phyloP scores from a whole-genome alignment of 129 eudicot genomes.

The Centella asiatica region DNA sequence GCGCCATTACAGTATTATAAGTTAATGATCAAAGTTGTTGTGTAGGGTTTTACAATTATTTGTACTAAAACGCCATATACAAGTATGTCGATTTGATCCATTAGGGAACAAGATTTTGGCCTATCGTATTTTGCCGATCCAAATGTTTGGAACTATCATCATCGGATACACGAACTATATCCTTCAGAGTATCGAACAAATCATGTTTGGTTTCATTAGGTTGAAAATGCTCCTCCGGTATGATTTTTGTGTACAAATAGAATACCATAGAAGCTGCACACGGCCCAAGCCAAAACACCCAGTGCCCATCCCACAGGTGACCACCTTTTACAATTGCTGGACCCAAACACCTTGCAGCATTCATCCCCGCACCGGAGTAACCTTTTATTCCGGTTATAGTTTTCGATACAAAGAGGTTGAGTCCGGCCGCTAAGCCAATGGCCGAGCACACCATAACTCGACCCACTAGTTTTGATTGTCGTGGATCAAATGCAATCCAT shows the following conservation, averaged over 20 bases:
- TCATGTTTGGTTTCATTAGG: conserved; percentile 44
- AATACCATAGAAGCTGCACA: conserved; percentile 49
- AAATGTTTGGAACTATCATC: too few species aligned
- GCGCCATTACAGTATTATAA: too few species aligned
- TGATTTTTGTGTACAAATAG: conserved; percentile 49
- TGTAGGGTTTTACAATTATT: too few species aligned
- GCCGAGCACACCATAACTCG: conserved; percentile 27
- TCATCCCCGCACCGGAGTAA: conserved; percentile 68
- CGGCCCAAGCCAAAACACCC: conserved; percentile 89
- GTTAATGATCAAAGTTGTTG: too few species aligned
- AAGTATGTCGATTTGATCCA: too few species aligned
- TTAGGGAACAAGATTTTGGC: too few species aligned
- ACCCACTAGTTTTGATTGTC: conserved; percentile 51
- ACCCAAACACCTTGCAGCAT: conserved; percentile 81
- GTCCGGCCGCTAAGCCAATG: conserved; percentile 47
- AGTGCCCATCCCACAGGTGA: conserved; percentile 66
- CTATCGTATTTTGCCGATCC: too few species aligned
- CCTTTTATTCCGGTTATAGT: conserved; percentile 48
- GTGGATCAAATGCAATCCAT: conserved; percentile 73
- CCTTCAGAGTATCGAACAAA: conserved; percentile 33
- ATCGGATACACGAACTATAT: conserved; percentile 5
- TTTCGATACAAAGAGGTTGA: conserved; percentile 50
- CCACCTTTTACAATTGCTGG: conserved; percentile 73
- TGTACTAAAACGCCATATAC: too few species aligned
- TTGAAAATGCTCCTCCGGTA: neutral